Evolutionary conservation across 805 yeast species (phyloP), one percentile per base, ranked within the genome.

Genomic region (Ogataea ganodermae): DNA sequence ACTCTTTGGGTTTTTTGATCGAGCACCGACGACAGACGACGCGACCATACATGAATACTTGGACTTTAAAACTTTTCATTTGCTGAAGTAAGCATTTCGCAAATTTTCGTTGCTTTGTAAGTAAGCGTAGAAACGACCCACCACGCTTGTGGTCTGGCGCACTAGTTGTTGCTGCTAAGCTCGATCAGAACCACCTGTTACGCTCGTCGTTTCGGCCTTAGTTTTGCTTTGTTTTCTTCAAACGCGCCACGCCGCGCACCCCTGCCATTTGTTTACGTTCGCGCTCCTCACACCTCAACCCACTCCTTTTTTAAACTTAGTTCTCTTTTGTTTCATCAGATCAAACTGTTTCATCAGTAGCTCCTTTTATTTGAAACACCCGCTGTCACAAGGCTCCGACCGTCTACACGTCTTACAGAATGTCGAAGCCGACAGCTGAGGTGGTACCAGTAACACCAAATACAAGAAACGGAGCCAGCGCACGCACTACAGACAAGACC

Each of bases 251-350:
- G 31, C 31, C 31, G 31, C 31, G 14, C 14, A 6, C 36, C 23
- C 23, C 36, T 33, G 21, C 21, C 23, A 18, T 33, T 33, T 14
- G 6, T 33, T 18, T 16, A 14, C 36, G 23, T 17, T 33, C 36
- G 36, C 36, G 40, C 40, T 36, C 30, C 45, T 46, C 52, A 51
- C 50, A 37, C 58, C 58, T 49, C 44, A 52, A 46, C 44, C 56
- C 56, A 49, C 56, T 46, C 56, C 56, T 49, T 38, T 26, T 17
- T 35, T 10, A 17, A 6, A 13, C 12, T 21, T 13, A 21, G 21
- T 22, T 35, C 24, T 27, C 13, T 23, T 31, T 24, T 48, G 51
- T 48, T 48, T 48, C 51, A 44, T 4, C 16, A 20, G 39, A 35
- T 35, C 39, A 35, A 22, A 5, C 17, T 20, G 39, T 35, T 35